Evolutionary conservation across 176 grass and related monocot genomes (phyloP).

Genomic region (Hsuehochloa calcarea): DNA sequence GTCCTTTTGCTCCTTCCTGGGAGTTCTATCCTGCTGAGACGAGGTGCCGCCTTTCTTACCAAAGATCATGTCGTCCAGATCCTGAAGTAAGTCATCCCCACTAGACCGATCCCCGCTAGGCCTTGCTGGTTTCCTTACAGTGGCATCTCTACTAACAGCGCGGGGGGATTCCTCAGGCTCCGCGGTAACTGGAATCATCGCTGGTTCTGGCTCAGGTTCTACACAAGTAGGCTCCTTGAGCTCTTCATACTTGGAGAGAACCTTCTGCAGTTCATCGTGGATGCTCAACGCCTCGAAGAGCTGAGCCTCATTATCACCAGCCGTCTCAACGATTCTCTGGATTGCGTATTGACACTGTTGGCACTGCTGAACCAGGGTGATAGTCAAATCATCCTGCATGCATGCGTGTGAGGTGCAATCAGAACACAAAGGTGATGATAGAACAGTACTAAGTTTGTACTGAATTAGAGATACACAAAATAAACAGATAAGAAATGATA

Average conservation of each 20-base stretch:
- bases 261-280: conserved; percentile 82
- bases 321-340: conserved; percentile 70
- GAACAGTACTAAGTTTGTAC: background rate
- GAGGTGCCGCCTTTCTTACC: conserved; percentile 50
- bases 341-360: conserved; percentile 69
- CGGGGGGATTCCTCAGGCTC: conserved; percentile 67
- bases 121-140: conserved; percentile 33
- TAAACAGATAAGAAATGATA: background rate
- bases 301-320: conserved; percentile 62
- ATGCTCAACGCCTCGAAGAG: conserved; percentile 85
- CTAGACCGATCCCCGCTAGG: conserved; percentile 5
- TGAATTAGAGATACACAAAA: background rate
- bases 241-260: conserved; percentile 73
- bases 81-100: conserved; percentile 51
- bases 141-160: conserved; percentile 27
- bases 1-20: conserved; percentile 50
- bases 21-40: conserved; percentile 37
- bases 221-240: conserved; percentile 55
- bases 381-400: conserved; percentile 84
- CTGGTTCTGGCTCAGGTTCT: conserved; percentile 65
- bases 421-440: background rate
- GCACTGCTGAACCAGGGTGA: conserved; percentile 83
- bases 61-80: conserved; percentile 62
- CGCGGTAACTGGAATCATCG: conserved; percentile 70
- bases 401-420: conserved; percentile 18